A percentile compares a stretch with the other conserved stretches of the same genome.
These are phyloP conservation scores for Fraxinus baroniana DNA, from an alignment of 305 asterid species.

Conservation along the genomic window DNA sequence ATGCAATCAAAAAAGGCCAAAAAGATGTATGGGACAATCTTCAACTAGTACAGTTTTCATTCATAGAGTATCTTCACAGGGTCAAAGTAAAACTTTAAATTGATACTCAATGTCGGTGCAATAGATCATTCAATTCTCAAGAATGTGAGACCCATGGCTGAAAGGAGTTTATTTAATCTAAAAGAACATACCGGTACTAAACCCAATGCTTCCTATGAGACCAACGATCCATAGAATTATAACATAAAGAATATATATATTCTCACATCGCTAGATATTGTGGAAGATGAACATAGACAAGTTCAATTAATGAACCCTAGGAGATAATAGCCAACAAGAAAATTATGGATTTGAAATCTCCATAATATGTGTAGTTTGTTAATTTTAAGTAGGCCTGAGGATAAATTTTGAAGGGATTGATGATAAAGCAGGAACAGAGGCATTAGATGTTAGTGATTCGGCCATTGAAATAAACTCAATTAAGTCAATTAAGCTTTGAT, in stretches of 20 bases:
- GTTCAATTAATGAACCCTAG: background rate
- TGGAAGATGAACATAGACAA: background rate
- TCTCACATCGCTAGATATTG: background rate
- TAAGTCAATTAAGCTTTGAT: too few species aligned
- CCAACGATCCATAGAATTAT: too few species aligned
- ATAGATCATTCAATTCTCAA: background rate
- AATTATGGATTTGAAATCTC: background rate
- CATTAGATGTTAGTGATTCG: background rate
- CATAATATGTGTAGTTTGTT: background rate
- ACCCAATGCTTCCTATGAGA: too few species aligned
- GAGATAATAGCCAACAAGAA: background rate
- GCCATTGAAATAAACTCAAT: too few species aligned
- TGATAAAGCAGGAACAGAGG: background rate
- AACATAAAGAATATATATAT: too few species aligned
- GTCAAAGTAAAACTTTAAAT: background rate
- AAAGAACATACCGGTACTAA: too few species aligned
- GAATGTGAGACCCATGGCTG: background rate
- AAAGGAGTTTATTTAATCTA: background rate
- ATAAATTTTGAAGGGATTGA: background rate
- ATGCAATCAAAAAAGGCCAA: background rate
- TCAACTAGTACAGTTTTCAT: background rate
- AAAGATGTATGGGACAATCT: background rate
- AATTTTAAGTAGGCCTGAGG: background rate
- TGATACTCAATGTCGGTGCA: background rate
- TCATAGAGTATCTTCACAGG: background rate